Evolutionary conservation across 2,329 filamentous ascomycete species (phyloP).

Genomic region (Magnaporthiopsis incrustans): DNA sequence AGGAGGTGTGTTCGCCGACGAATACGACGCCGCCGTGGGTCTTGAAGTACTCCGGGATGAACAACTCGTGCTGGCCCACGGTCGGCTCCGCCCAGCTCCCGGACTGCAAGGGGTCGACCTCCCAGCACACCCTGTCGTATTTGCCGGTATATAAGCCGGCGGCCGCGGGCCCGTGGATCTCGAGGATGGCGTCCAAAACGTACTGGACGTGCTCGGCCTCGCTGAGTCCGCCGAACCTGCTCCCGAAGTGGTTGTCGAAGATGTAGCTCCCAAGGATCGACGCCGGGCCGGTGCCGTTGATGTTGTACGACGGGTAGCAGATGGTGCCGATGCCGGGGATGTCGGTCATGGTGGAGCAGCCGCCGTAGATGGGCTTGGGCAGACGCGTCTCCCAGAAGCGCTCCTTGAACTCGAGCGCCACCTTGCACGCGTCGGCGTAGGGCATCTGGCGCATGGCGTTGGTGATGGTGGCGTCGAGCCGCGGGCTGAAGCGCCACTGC

Average conservation of each 20-base stretch:
- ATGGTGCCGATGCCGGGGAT: slow-evolving; percentile 53
- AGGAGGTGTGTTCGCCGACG: slow-evolving; percentile 60
- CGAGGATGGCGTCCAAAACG: slow-evolving; percentile 56
- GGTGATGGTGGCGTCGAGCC: slow-evolving; percentile 31
- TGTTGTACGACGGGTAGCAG: slow-evolving; percentile 60
- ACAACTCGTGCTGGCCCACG: slow-evolving; percentile 60
- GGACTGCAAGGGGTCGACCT: slow-evolving; percentile 49
- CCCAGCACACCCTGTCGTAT: slow-evolving; percentile 60
- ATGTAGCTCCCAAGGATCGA: slow-evolving; percentile 57
- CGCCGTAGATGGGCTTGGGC: slow-evolving; percentile 50
- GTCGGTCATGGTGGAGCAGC: slow-evolving; percentile 48
- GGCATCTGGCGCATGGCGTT: slow-evolving; percentile 39
- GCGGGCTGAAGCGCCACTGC: slow-evolving; percentile 44
- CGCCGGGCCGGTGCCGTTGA: slow-evolving; percentile 56
- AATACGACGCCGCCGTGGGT: slow-evolving; percentile 63
- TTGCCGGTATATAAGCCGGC: slow-evolving; percentile 56
- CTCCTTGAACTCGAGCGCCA: slow-evolving; percentile 60
- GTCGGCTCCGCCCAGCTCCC: slow-evolving; percentile 57
- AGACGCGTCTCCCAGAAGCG: slow-evolving; percentile 48
- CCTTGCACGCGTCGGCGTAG: slow-evolving; percentile 43
- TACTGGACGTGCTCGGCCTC: slow-evolving; percentile 55
- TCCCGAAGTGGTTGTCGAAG: slow-evolving; percentile 31
- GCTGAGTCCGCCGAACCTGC: slow-evolving; percentile 34
- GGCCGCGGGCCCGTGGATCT: slow-evolving; percentile 56
- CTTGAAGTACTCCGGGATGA: slow-evolving; percentile 64